Conservation (phyloP, 805 yeast genomes). For the Wickerhamomyces sydowiorum region DNA sequence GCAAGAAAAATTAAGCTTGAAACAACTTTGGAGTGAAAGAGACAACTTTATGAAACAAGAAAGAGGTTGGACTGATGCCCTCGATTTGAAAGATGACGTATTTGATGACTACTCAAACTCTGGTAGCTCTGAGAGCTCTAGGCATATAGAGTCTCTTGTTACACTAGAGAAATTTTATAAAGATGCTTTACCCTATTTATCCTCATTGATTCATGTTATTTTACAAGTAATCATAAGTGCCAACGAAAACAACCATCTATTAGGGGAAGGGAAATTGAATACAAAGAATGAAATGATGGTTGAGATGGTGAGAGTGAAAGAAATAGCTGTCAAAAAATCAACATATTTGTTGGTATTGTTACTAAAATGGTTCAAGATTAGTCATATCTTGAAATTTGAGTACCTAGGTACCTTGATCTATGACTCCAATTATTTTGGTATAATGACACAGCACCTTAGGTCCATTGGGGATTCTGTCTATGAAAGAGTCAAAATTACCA, state of each 20-base stretch:
- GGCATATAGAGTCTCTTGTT: conserved; percentile 36
- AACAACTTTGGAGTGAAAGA: conserved; percentile 68
- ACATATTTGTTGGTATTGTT: conserved; percentile 48
- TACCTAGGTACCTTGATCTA: conserved; percentile 64
- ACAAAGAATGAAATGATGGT: conserved; percentile 26
- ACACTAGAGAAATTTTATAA: conserved; percentile 59
- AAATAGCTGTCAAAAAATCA: conserved; percentile 53
- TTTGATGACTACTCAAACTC: conserved; percentile 24
- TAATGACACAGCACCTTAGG: conserved; percentile 13
- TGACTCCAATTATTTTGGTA: conserved; percentile 55
- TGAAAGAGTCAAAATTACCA: conserved; percentile 25
- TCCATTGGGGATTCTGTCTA: conserved; percentile 17
- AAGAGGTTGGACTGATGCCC: conserved; percentile 45
- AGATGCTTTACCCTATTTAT: conserved; percentile 45
- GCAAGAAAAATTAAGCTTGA: conserved; percentile 58
- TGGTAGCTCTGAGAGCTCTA: conserved; percentile 14
- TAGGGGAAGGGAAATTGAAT: conserved; percentile 13
- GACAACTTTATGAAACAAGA: conserved; percentile 70
- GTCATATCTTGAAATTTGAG: conserved; percentile 76
- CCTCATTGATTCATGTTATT: conserved; percentile 59
- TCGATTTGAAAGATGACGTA: conserved; percentile 15
- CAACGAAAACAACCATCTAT: background rate
- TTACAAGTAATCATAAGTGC: conserved; percentile 50
- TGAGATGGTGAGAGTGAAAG: conserved; percentile 57
- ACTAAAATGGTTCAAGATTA: conserved; percentile 71